Evolutionary conservation across 371 early-diverging fungal genomes (phyloP).

Genomic region (Apophysomyces ossiformis): DNA sequence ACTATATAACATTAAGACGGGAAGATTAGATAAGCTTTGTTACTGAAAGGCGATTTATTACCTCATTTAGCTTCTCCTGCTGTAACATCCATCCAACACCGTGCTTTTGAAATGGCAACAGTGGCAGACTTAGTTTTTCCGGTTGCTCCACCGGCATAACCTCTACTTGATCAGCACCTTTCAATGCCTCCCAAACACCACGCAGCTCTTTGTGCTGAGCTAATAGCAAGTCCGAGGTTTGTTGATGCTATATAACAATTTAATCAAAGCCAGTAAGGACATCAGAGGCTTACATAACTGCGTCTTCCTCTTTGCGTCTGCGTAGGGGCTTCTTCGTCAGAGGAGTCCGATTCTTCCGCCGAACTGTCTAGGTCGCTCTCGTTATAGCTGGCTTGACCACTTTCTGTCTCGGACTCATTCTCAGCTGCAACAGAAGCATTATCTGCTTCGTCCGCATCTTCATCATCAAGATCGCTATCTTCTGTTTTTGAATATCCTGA

Average conservation of each 20-base stretch:
- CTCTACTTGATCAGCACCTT: constrained; percentile 35
- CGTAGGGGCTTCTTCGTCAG: neutral
- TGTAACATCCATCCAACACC: constrained; percentile 84
- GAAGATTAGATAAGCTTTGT: no score
- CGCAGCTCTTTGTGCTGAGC: constrained; percentile 66
- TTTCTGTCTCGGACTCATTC: constrained; percentile 1
- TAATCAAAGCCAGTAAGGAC: neutral
- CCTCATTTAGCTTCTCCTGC: constrained; percentile 65
- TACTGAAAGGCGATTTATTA: constrained; percentile 19
- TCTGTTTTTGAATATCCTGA: constrained; percentile 13
- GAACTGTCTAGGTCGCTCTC: constrained; percentile 5
- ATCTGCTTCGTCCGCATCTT: neutral
- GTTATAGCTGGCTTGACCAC: constrained; percentile 1
- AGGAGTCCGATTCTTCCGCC: neutral
- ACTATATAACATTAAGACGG: constrained; percentile 34
- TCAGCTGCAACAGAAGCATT: neutral
- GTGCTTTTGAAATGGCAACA: constrained; percentile 90
- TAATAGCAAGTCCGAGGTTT: constrained; percentile 33
- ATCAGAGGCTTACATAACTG: neutral
- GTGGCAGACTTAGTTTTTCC: constrained; percentile 65
- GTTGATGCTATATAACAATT: constrained; percentile 15
- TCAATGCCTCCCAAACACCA: constrained; percentile 73
- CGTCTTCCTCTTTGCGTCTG: neutral
- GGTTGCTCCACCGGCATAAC: constrained; percentile 72
- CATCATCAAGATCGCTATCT: neutral